Evolutionary conservation across 108 stramenopile genomes (phyloP).

Genomic region (Nitzschia sp.): DNA sequence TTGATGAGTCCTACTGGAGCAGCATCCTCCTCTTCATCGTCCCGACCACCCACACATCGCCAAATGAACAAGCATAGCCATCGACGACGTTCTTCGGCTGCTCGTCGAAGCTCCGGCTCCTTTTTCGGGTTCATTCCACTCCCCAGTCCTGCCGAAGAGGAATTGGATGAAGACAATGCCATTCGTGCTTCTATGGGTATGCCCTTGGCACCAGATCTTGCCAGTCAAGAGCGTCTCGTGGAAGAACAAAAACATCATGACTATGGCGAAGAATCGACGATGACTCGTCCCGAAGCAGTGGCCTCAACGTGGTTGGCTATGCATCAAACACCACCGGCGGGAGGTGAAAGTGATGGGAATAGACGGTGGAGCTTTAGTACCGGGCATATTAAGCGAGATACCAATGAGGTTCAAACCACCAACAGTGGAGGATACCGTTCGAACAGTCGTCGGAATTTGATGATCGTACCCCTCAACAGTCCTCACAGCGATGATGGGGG

Average conservation of each 20-base stretch:
- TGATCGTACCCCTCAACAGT: not conserved
- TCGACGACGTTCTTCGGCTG: not conserved
- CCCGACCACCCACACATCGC: not conserved
- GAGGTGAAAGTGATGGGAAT: not conserved
- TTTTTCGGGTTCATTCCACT: conserved; percentile 3
- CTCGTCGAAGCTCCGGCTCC: not conserved
- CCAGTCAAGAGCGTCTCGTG: not conserved
- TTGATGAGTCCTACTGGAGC: not conserved
- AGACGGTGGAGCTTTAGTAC: not conserved
- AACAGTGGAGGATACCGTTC: not conserved
- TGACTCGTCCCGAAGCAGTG: not conserved
- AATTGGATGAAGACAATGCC: conserved; percentile 1
- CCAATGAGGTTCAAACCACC: not conserved
- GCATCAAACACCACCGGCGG: not conserved
- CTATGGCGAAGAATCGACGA: not conserved
- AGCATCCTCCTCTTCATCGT: not conserved
- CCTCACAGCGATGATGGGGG: not conserved
- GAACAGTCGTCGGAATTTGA: not conserved
- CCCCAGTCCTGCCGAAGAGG: not conserved
- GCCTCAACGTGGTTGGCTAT: not conserved
- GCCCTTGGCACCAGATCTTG: not conserved
- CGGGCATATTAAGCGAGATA: not conserved
- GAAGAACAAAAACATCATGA: not conserved
- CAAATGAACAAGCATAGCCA: not conserved
- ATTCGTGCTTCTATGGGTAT: not conserved